Base-by-base conservation (phyloP, 2,329 filamentous ascomycete species). In the Fusarium heterosporum region DNA sequence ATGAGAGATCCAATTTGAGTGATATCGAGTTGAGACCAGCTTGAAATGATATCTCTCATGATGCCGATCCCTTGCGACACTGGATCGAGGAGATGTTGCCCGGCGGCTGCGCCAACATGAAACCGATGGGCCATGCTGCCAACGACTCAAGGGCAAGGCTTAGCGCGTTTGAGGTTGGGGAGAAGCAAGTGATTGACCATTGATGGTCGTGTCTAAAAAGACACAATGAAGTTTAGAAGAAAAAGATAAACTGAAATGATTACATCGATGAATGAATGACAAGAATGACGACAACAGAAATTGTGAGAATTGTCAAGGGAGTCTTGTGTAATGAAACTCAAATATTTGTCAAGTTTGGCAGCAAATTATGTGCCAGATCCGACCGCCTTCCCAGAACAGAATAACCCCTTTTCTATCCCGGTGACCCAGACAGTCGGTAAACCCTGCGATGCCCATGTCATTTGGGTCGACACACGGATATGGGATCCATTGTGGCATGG, bases 21-120 rank as follows among this genome's bases (percentile, higher is more conserved):
- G 48, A 83, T 76, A 49, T 83, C 81, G 10, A 84, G 74, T 25
- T 80, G 77, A n/a, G 78, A 76, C 80, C 80, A 83, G 38, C 76
- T 77, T 22, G 70, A 72, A 61, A 78, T 76, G 41, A 80, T 72
- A 14, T 79, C 76, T 46, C 71, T 75, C 52, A 82, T 68, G 43
- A 81, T 61, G 6, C 75, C 73, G 6, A 79, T 28, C n/a, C 76
- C 74, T 17, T 76, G 69, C 2, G 64, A 59, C 75, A 75, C 74
- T 36, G 78, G 72, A 64, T 77, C 73, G 1, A 73, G 55, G 3
- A 76, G 64, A 19, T 57, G 55, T 9, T 65, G 63, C 1, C 59
- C 60, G 1, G 69, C 42, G 11, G 64, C 41, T 32, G 61, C 54
- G 4, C 70, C 70, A 19, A 71, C 42, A 16, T 72, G 71, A n/a